Base-by-base conservation (phyloP, 495 filamentous ascomycete genomes). In the Aspergillus saccharolyticus region DNA sequence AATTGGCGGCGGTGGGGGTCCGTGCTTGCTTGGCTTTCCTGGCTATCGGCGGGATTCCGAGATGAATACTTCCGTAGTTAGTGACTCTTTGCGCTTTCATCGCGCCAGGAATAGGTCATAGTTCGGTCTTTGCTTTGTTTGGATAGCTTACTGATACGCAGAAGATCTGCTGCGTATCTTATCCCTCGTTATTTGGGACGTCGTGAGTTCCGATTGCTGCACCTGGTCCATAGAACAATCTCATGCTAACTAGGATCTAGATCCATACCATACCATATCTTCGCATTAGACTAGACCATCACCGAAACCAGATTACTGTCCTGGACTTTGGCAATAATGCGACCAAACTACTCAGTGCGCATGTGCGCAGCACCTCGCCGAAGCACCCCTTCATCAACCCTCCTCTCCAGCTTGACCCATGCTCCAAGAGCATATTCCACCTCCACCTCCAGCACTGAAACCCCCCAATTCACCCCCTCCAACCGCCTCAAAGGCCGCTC, bases 401-500 rank as follows among this genome's bases (percentile, higher is more conserved):
- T 3, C 44, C 19, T 21, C 47, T 50, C 10, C 47, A 3, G 6
- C 4, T 16, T 9, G 4, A 21, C 20, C 22, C n/a, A n/a, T n/a
- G 14, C 45, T 21, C 4, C 45, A 22, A 2, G 17, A 47, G 1
- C 45, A 7, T 17, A 10, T 17, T 10, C 47, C 28, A 24, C 24
- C 22, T 8, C 47, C 25, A 28, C 25, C 25, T 28, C 25, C 25
- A 28, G 25, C 25, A 28, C 25, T n/a, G n/a, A n/a, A 28, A 3
- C 25, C 44, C 21, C 57, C 20, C 24, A 28, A 24, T 56, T 48
- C 48, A 20, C 20, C 39, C 17, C 62, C 42, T 54, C 66, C 22
- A 59, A 54, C 16, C 65, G 71, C 18, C 71, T 82, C 30, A 51
- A 63, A 16, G 73, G 71, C 39, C 77, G 78, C 52, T 77, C 67